These are phyloP conservation scores for Exsudoporus frostii DNA, from an alignment of 768 basidiomycete genomes.

Conservation along the genomic window DNA sequence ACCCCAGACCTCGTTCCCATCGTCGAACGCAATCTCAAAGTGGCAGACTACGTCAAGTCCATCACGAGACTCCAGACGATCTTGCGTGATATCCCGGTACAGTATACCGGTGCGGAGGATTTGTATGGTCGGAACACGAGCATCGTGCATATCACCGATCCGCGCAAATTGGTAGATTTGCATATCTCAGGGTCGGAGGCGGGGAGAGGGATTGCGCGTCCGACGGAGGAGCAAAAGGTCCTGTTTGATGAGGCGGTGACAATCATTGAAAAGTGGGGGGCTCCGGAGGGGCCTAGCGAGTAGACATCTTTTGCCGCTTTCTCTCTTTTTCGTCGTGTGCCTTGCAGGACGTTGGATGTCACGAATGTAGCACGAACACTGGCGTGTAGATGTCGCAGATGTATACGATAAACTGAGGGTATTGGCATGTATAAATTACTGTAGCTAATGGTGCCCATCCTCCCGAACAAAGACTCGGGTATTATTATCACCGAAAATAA, in stretches of 20 bases:
- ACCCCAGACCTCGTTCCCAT: constrained; percentile 40
- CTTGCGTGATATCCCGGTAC: constrained; percentile 44
- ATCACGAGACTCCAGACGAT: constrained; percentile 48
- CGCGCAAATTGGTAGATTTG: background rate
- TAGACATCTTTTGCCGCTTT: background rate
- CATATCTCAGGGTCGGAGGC: constrained; percentile 48
- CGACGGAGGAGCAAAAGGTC: constrained; percentile 59
- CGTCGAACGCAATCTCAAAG: constrained; percentile 39
- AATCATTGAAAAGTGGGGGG: constrained; percentile 53
- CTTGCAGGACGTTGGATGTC: no score
- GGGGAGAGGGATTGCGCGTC: constrained; percentile 44
- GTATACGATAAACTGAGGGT: no score
- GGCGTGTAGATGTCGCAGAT: no score
- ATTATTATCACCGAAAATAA: background rate
- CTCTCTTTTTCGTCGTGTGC: no score
- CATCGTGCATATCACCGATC: constrained; percentile 49
- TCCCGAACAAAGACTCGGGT: background rate
- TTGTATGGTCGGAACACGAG: constrained; percentile 70
- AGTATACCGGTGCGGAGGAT: constrained; percentile 56
- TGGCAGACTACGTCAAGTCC: constrained; percentile 5
- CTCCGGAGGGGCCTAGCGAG: background rate
- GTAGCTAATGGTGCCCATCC: no score
- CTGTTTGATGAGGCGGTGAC: constrained; percentile 68
- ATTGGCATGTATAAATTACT: no score
- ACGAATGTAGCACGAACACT: no score